A percentile compares a stretch with the other conserved stretches of the same genome.
phyloP scores from a whole-genome alignment of 2,329 filamentous ascomycete genomes.

The Aureobasidium mangrovei region DNA sequence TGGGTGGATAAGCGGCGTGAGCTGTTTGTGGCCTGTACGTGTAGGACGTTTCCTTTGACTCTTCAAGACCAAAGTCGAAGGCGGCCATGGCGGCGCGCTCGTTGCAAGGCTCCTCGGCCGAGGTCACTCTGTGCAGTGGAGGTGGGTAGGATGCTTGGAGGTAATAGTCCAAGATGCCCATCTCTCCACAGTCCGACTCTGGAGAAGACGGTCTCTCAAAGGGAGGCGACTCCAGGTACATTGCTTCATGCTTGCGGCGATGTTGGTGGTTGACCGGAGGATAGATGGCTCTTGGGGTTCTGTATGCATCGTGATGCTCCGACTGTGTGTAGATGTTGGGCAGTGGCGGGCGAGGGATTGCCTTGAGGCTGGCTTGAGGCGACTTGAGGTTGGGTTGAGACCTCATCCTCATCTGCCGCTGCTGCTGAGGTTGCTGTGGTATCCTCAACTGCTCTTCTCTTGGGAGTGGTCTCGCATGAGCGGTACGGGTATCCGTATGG shows the following conservation, averaged over 20 bases:
- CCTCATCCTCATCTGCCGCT: constrained; percentile 1
- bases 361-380: constrained; percentile 4
- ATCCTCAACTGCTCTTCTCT: constrained; percentile 13
- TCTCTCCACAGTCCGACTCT: constrained; percentile 8
- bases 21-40: not conserved
- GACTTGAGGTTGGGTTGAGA: constrained; percentile 8
- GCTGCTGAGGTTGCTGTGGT: not conserved
- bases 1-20: not conserved
- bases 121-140: not conserved
- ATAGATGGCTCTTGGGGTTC: not conserved
- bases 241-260: constrained; percentile 6
- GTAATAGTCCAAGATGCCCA: constrained; percentile 13
- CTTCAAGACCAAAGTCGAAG: constrained; percentile 9
- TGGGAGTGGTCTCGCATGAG: not conserved
- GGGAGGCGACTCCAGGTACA: constrained; percentile 6
- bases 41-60: not conserved
- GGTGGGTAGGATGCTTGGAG: constrained; percentile 1
- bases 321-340: not conserved
- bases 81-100: not conserved
- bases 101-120: not conserved
- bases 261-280: not conserved
- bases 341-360: not conserved
- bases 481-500: not conserved
- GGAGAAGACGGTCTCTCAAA: constrained; percentile 4
- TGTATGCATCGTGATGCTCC: not conserved